phyloP scores from a whole-genome alignment of 2,329 filamentous ascomycete species.

The Curvularia verruculosa region DNA sequence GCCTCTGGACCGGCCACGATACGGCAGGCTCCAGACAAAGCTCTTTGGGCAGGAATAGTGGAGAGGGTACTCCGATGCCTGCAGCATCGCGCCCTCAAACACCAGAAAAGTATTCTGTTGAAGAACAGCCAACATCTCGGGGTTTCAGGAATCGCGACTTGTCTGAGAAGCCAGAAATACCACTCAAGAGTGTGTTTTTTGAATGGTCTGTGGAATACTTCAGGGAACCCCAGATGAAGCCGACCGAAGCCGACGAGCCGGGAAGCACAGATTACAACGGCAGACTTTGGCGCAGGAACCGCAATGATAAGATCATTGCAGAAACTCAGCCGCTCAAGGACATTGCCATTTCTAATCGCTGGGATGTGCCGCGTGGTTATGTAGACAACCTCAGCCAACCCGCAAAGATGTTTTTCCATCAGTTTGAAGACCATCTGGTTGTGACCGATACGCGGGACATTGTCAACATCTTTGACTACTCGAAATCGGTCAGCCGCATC shows the following conservation, averaged over 20 bases:
- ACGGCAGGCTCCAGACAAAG: slow-evolving; percentile 37
- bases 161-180: slow-evolving; percentile 67
- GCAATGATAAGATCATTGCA: slow-evolving; percentile 89
- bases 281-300: slow-evolving; percentile 86
- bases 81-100: slow-evolving; percentile 73
- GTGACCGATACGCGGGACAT: slow-evolving; percentile 93
- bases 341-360: slow-evolving; percentile 81
- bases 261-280: slow-evolving; percentile 97
- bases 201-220: slow-evolving; percentile 98
- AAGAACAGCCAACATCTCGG: slow-evolving; percentile 79
- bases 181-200: slow-evolving; percentile 81
- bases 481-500: slow-evolving; percentile 66
- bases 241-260: slow-evolving; percentile 92
- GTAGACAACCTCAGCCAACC: slow-evolving; percentile 91
- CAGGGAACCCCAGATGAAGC: slow-evolving; percentile 97
- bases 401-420: slow-evolving; percentile 92
- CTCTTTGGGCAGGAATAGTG: slow-evolving; percentile 53
- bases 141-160: slow-evolving; percentile 70
- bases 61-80: slow-evolving; percentile 66
- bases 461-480: slow-evolving; percentile 84
- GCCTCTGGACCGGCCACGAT: slow-evolving; percentile 57
- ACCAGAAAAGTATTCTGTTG: slow-evolving; percentile 70
- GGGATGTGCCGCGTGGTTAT: slow-evolving; percentile 82
- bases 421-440: slow-evolving; percentile 94
- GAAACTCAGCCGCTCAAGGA: slow-evolving; percentile 95